Conservation (phyloP, 768 basidiomycete genomes). For the Suillus tomentosus region DNA sequence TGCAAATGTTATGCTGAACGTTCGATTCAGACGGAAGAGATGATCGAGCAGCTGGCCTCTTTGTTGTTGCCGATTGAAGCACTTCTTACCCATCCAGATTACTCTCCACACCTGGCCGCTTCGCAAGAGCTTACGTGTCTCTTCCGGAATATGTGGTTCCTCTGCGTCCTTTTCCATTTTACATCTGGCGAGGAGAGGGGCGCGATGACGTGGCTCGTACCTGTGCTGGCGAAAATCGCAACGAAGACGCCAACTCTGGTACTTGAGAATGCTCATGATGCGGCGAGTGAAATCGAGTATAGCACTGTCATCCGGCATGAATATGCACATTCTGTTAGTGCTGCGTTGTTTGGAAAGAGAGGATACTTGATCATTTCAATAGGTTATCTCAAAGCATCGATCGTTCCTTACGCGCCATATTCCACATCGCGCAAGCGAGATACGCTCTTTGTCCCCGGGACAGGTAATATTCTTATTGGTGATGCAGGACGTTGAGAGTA, state of each 20-base stretch:
- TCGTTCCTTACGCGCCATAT: constrained; percentile 64
- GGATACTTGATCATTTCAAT: constrained; percentile 13
- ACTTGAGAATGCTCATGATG: constrained; percentile 79
- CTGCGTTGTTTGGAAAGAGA: constrained; percentile 3
- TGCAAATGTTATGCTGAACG: neutral
- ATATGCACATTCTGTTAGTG: constrained; percentile 70
- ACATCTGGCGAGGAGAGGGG: constrained; percentile 55
- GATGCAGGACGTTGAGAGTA: constrained; percentile 85
- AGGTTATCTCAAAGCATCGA: constrained; percentile 77
- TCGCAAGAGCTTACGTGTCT: constrained; percentile 65
- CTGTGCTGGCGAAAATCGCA: constrained; percentile 79
- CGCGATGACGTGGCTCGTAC: constrained; percentile 78
- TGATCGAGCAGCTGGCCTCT: constrained; percentile 86
- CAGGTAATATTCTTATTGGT: constrained; percentile 85
- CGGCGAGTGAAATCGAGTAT: constrained; percentile 88
- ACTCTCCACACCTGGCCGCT: constrained; percentile 57
- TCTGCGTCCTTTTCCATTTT: constrained; percentile 86
- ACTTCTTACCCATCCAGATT: constrained; percentile 70
- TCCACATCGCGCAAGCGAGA: constrained; percentile 63
- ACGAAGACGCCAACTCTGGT: constrained; percentile 85
- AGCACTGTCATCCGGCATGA: constrained; percentile 89
- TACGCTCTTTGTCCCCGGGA: constrained; percentile 73
- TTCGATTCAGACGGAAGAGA: constrained; percentile 65
- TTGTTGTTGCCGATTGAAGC: constrained; percentile 91
- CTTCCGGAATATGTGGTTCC: constrained; percentile 94